Evolutionary conservation across 2,329 filamentous ascomycete genomes (phyloP).

Genomic region (Monilinia polystroma): DNA sequence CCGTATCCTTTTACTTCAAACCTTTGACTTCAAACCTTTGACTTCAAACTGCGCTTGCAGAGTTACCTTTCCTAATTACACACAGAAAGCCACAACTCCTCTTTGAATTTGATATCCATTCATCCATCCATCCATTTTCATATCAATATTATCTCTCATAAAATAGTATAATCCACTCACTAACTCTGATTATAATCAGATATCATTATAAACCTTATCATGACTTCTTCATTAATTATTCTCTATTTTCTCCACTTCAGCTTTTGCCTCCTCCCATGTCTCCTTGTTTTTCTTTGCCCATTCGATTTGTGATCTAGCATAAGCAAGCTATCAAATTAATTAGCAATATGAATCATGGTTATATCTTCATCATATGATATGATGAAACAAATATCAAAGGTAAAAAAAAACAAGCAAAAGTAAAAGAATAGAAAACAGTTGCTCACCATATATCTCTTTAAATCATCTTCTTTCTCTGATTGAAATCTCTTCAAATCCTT

Average conservation of each 20-base stretch:
- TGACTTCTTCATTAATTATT: constrained; percentile 36
- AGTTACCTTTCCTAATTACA: constrained; percentile 8
- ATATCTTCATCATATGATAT: neutral
- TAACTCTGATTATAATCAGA: neutral
- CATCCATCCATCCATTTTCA: constrained; percentile 10
- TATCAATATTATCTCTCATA: constrained; percentile 26
- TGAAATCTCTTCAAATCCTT: constrained; percentile 93
- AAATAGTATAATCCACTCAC: constrained; percentile 19
- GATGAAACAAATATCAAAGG: neutral
- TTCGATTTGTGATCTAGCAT: constrained; percentile 70
- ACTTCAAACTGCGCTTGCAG: constrained; percentile 14
- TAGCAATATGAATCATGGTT: neutral
- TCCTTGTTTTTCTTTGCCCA: constrained; percentile 73
- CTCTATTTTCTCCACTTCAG: constrained; percentile 68
- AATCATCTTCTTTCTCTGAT: constrained; percentile 89
- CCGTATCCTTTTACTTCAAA: neutral
- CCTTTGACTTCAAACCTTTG: neutral
- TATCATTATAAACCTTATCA: neutral
- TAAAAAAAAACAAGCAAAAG: too few species aligned
- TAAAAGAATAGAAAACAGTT: constrained; percentile 19
- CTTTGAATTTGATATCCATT: neutral
- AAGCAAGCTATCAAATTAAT: constrained; percentile 56
- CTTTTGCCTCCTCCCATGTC: constrained; percentile 70
- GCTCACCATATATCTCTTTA: constrained; percentile 92
- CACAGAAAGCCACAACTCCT: constrained; percentile 1